phyloP scores from a whole-genome alignment of 768 basidiomycete genomes.

The Boletus speciosus region DNA sequence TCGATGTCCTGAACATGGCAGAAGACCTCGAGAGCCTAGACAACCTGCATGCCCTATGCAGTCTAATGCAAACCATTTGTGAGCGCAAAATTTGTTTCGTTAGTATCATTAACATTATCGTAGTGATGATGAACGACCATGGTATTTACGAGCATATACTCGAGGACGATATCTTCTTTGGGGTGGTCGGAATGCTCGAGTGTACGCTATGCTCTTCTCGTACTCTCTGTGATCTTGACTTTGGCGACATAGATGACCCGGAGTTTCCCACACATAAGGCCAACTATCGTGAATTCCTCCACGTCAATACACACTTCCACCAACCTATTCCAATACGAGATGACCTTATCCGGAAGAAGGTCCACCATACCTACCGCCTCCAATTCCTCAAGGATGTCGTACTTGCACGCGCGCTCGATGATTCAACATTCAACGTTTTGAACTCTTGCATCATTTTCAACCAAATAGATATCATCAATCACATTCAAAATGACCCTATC shows the following conservation, averaged over 20 bases:
- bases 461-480: slow-evolving; percentile 94
- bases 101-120: not conserved
- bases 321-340: slow-evolving; percentile 86
- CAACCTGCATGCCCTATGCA: slow-evolving; percentile 87
- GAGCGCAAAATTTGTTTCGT: slow-evolving; percentile 29
- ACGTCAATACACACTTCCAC: slow-evolving; percentile 78
- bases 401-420: slow-evolving; percentile 90
- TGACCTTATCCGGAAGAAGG: slow-evolving; percentile 71
- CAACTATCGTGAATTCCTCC: slow-evolving; percentile 91
- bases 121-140: slow-evolving; percentile 95
- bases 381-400: slow-evolving; percentile 99
- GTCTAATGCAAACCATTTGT: slow-evolving; percentile 94
- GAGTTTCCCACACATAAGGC: slow-evolving; percentile 97
- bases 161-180: slow-evolving; percentile 87
- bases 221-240: slow-evolving; percentile 10
- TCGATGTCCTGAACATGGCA: slow-evolving; percentile 80
- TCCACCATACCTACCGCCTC: slow-evolving; percentile 95
- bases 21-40: slow-evolving; percentile 92
- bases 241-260: slow-evolving; percentile 71
- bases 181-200: slow-evolving; percentile 95
- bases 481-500: slow-evolving; percentile 73
- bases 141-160: slow-evolving; percentile 92
- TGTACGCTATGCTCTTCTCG: slow-evolving; percentile 54
- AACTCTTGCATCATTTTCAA: slow-evolving; percentile 98
- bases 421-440: slow-evolving; percentile 94